Evolutionary conservation across 1,284 basidiomycete genomes (phyloP).

Genomic region (Pseudozyma tsukubaensis): DNA sequence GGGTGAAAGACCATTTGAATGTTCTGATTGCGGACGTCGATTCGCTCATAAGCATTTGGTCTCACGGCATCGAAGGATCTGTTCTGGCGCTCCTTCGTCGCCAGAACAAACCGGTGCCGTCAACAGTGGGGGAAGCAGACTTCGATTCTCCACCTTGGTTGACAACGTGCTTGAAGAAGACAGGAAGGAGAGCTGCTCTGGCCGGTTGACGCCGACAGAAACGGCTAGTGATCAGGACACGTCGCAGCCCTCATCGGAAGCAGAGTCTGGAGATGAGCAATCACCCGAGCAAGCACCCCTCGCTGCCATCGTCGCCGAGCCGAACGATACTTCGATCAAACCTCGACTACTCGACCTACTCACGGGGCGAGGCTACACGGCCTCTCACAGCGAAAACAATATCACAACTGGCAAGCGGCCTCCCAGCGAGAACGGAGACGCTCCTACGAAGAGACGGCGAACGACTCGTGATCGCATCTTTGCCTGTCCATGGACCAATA

Average conservation of each 20-base stretch:
- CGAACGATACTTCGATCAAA: conserved; percentile 1
- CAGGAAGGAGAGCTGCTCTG: not conserved
- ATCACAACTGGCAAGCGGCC: conserved; percentile 7
- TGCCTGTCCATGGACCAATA: conserved; percentile 62
- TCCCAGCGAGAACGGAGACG: conserved; percentile 2
- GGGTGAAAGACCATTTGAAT: conserved; percentile 50
- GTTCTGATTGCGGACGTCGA: conserved; percentile 35
- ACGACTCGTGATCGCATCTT: conserved; percentile 49
- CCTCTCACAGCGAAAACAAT: not conserved
- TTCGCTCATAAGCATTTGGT: conserved; percentile 56
- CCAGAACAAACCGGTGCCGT: conserved; percentile 16
- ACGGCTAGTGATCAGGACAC: not conserved
- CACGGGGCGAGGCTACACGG: conserved; percentile 39
- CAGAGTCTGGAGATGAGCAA: not conserved
- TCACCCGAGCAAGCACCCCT: not conserved
- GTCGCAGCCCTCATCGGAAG: not conserved
- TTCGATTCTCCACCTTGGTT: conserved; percentile 26
- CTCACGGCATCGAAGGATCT: conserved; percentile 43
- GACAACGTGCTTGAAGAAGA: not conserved
- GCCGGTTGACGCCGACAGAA: not conserved
- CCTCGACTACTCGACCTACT: conserved; percentile 36
- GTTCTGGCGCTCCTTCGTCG: conserved; percentile 10
- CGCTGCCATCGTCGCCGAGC: not conserved
- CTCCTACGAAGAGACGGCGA: conserved; percentile 30
- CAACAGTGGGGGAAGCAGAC: conserved; percentile 21